Percentiles rank a stretch among this genome's conserved stretches.
Evolutionary conservation across 2,329 filamentous ascomycete genomes (phyloP).

Genomic region (Clonostachys byssicola): DNA sequence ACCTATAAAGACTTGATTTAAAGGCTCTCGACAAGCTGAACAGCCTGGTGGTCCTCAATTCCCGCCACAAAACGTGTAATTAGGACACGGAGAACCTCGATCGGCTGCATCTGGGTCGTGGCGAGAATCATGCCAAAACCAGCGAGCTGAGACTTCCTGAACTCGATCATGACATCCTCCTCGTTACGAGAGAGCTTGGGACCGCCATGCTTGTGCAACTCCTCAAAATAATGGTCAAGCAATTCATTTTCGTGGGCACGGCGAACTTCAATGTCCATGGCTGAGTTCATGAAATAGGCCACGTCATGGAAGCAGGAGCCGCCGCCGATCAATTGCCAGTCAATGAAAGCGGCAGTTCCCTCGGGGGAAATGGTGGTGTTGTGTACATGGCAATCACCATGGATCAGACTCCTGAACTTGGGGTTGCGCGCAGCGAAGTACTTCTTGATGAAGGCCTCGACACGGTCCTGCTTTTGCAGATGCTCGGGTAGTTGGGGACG

Average conservation of each 20-base stretch:
- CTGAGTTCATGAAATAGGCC: constrained; percentile 30
- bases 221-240: constrained; percentile 25
- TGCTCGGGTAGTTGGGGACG: constrained; percentile 26
- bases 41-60: too few species aligned
- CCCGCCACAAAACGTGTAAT: too few species aligned
- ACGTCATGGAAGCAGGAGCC: constrained; percentile 37
- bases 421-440: constrained; percentile 30
- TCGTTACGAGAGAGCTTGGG: constrained; percentile 22
- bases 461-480: constrained; percentile 25
- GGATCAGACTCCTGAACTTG: constrained; percentile 28
- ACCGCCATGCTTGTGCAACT: constrained; percentile 21
- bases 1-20: too few species aligned
- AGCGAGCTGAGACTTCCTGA: constrained; percentile 4
- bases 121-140: neutral
- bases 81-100: constrained; percentile 11
- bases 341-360: constrained; percentile 28
- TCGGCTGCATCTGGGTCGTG: constrained; percentile 22
- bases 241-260: constrained; percentile 31
- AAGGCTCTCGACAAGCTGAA: too few species aligned
- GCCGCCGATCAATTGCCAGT: constrained; percentile 34
- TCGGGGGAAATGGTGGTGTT: constrained; percentile 32
- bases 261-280: constrained; percentile 30
- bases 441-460: constrained; percentile 25
- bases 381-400: constrained; percentile 36
- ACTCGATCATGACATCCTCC: constrained; percentile 7